Evolutionary conservation across 345 rosid species (phyloP).

Genomic region (Geranium rotundifolium): DNA sequence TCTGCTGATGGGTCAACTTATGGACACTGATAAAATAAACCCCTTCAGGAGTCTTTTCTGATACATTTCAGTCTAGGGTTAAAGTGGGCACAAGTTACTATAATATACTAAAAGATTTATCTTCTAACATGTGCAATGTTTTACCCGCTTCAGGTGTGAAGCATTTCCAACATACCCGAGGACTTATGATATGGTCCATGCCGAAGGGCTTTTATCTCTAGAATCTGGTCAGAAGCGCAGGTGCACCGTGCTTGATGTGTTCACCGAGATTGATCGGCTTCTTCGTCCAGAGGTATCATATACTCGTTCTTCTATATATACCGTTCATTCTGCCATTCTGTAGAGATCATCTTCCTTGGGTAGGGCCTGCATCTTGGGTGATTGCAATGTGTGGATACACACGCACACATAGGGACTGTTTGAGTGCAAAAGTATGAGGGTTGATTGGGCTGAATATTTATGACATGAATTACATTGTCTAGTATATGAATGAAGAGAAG

Average conservation of each 20-base stretch:
- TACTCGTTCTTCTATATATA: not conserved
- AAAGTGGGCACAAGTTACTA: not conserved
- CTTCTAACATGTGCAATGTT: not conserved
- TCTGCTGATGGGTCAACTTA: too few species aligned
- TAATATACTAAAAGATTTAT: not conserved
- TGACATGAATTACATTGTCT: not conserved
- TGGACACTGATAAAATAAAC: too few species aligned
- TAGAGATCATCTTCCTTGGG: not conserved
- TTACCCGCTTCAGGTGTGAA: slow-evolving; percentile 61
- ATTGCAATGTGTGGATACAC: too few species aligned
- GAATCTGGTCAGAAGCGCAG: slow-evolving; percentile 30
- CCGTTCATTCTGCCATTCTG: not conserved
- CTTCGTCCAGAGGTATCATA: slow-evolving; percentile 94
- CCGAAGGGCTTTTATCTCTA: slow-evolving; percentile 65
- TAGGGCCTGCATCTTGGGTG: not conserved
- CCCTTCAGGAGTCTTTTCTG: not conserved
- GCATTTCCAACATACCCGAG: slow-evolving; percentile 91
- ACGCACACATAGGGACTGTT: too few species aligned
- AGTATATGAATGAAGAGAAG: too few species aligned
- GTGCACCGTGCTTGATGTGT: slow-evolving; percentile 50
- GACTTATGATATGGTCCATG: slow-evolving; percentile 90
- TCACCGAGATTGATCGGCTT: slow-evolving; percentile 76
- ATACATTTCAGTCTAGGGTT: not conserved
- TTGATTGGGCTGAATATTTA: not conserved
- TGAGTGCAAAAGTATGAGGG: too few species aligned